phyloP scores from a whole-genome alignment of 495 filamentous ascomycete species.

The Penicillium mononematosum region DNA sequence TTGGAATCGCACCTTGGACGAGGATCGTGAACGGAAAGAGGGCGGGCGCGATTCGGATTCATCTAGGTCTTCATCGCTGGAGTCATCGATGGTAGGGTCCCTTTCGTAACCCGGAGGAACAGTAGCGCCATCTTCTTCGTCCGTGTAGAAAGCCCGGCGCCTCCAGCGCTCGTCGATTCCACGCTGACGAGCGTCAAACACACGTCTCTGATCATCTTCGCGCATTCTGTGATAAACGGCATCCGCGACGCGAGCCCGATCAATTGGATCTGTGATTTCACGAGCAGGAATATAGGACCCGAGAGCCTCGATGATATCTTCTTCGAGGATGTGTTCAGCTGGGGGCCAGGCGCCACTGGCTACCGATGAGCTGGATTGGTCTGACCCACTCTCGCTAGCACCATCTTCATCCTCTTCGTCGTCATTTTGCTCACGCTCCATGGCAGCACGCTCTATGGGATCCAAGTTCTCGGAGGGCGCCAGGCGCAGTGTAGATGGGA shows the following conservation, averaged over 20 bases:
- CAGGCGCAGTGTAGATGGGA: conserved; percentile 37
- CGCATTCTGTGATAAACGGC: conserved; percentile 42
- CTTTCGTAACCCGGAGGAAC: conserved; percentile 64
- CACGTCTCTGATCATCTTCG: conserved; percentile 40
- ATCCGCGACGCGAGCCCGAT: conserved; percentile 43
- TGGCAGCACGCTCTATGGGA: conserved; percentile 19
- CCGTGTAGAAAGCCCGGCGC: conserved; percentile 71
- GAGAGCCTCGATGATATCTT: conserved; percentile 44
- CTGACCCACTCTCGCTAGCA: conserved; percentile 23
- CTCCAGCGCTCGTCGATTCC: conserved; percentile 71
- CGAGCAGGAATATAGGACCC: conserved; percentile 37
- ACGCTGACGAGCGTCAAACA: conserved; percentile 43
- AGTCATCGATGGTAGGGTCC: conserved; percentile 55
- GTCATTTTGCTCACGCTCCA: conserved; percentile 27
- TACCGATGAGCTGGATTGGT: conserved; percentile 33
- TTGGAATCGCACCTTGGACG: conserved; percentile 80
- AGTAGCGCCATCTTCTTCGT: conserved; percentile 71
- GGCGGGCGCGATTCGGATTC: conserved; percentile 49
- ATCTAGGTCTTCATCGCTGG: conserved; percentile 35
- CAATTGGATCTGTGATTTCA: conserved; percentile 42
- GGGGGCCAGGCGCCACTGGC: conserved; percentile 40
- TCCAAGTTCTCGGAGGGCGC: conserved; percentile 15
- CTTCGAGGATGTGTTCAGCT: conserved; percentile 38
- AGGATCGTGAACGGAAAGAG: conserved; percentile 73
- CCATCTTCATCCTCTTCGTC: conserved; percentile 34